Evolutionary conservation across 1,284 basidiomycete genomes (phyloP).

Genomic region (Vanrija sp.): DNA sequence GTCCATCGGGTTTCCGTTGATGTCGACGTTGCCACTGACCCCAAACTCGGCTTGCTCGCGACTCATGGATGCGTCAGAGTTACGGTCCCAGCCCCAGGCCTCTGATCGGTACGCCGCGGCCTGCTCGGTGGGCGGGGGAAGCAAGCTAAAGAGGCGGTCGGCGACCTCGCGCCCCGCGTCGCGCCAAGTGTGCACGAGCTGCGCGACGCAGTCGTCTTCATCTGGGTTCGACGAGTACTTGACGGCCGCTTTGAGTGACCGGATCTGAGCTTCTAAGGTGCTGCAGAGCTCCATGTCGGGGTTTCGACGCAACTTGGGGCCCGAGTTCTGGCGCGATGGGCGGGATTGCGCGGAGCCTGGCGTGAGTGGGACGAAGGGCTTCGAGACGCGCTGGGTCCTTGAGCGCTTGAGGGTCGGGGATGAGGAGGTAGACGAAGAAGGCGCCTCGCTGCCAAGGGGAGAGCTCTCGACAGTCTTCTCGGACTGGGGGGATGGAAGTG

Average conservation of each 20-base stretch:
- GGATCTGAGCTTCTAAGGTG: slow-evolving; percentile 26
- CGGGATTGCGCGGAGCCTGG: neutral
- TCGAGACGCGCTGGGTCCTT: neutral
- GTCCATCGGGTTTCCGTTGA: slow-evolving; percentile 29
- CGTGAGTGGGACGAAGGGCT: slow-evolving; percentile 31
- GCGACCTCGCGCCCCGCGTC: slow-evolving; percentile 38
- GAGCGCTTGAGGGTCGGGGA: neutral
- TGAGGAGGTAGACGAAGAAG: neutral
- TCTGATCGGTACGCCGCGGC: neutral
- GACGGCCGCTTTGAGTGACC: slow-evolving; percentile 30
- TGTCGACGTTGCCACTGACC: slow-evolving; percentile 8
- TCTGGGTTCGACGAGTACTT: slow-evolving; percentile 21
- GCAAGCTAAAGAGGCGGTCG: slow-evolving; percentile 32
- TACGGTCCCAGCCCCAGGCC: slow-evolving; percentile 4
- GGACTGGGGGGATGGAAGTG: neutral
- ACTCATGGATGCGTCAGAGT: too few relatives aligned
- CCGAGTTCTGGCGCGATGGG: neutral
- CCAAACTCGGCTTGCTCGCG: neutral
- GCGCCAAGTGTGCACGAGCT: slow-evolving; percentile 34
- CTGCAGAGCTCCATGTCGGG: slow-evolving; percentile 9
- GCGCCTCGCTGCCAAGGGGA: neutral
- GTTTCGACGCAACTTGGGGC: neutral
- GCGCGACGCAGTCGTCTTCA: slow-evolving; percentile 29
- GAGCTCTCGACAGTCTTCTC: neutral
- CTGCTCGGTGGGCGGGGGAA: slow-evolving; percentile 21